Percentiles rank a stretch among this genome's conserved stretches.
phyloP scores from a whole-genome alignment of 345 rosid genomes.

The Lepidium didymum region DNA sequence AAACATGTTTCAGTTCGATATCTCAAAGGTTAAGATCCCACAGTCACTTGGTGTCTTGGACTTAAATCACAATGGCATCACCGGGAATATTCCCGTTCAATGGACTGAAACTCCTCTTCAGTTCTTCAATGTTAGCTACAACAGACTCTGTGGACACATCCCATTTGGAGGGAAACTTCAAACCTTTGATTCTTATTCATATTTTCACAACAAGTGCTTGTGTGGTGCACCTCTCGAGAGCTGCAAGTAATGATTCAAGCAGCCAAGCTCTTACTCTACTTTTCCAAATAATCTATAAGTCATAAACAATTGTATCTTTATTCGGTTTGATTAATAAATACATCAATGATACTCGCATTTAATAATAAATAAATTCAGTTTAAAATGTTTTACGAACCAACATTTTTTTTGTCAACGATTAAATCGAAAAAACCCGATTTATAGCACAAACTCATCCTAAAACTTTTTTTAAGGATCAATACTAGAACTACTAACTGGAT shows the following conservation, averaged over 20 bases:
- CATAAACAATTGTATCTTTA: no score
- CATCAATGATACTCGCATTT: no score
- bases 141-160: conserved; percentile 59
- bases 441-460: no score
- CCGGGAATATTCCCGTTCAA: conserved; percentile 46
- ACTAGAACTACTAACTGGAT: no score
- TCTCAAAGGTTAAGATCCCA: conserved; percentile 42
- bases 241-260: conserved; percentile 30
- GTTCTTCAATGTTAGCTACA: conserved; percentile 63
- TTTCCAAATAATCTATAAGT: background rate
- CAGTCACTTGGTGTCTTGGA: conserved; percentile 40
- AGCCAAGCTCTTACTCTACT: no score
- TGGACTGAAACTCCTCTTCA: conserved; percentile 35
- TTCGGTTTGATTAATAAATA: no score
- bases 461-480: no score
- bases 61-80: conserved; percentile 60
- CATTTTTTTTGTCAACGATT: no score
- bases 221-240: conserved; percentile 64
- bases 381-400: no score
- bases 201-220: conserved; percentile 66
- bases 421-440: no score
- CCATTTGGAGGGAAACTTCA: conserved; percentile 55
- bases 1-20: conserved; percentile 51
- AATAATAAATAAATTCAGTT: no score
- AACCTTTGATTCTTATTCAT: conserved; percentile 40